phyloP scores from a whole-genome alignment of 1,284 basidiomycete species.

The Trametes hirsuta region DNA sequence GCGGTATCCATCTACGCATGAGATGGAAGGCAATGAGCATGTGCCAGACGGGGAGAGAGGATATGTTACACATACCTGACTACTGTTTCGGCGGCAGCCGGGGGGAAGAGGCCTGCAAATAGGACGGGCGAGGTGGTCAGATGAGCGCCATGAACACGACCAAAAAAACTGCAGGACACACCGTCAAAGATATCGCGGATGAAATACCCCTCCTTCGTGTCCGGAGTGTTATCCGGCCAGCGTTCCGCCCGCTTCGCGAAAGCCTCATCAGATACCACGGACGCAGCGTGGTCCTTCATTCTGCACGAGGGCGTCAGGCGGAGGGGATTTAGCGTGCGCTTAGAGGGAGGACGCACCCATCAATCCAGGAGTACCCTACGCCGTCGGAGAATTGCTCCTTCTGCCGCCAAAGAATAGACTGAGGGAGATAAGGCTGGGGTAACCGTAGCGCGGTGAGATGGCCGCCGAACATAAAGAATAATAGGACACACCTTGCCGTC shows the following conservation, averaged over 20 bases:
- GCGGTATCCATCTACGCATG: conserved; percentile 81
- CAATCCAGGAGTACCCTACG: conserved; percentile 99
- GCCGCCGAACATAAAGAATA: neutral
- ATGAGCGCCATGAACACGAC: conserved; percentile 6
- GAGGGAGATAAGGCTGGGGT: conserved; percentile 87
- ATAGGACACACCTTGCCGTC: conserved; percentile 69
- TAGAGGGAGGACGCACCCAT: conserved; percentile 63
- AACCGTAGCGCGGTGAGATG: neutral
- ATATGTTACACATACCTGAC: conserved; percentile 64
- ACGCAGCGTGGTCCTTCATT: conserved; percentile 88
- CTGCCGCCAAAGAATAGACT: conserved; percentile 96
- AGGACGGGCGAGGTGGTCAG: neutral
- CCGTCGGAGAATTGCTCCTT: conserved; percentile 99
- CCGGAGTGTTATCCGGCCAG: conserved; percentile 85
- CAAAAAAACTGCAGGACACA: conserved; percentile 35
- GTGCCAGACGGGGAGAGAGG: neutral
- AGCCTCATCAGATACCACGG: conserved; percentile 79
- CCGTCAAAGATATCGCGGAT: conserved; percentile 95
- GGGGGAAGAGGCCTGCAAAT: conserved; percentile 74
- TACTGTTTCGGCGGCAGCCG: conserved; percentile 89
- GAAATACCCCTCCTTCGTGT: conserved; percentile 97
- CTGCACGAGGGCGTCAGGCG: conserved; percentile 40
- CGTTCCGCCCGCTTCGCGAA: conserved; percentile 78
- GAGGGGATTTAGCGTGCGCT: neutral
- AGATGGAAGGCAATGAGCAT: conserved; percentile 5